Conservation (phyloP, 257 asterid genomes). For the Primulina huaijiensis region DNA sequence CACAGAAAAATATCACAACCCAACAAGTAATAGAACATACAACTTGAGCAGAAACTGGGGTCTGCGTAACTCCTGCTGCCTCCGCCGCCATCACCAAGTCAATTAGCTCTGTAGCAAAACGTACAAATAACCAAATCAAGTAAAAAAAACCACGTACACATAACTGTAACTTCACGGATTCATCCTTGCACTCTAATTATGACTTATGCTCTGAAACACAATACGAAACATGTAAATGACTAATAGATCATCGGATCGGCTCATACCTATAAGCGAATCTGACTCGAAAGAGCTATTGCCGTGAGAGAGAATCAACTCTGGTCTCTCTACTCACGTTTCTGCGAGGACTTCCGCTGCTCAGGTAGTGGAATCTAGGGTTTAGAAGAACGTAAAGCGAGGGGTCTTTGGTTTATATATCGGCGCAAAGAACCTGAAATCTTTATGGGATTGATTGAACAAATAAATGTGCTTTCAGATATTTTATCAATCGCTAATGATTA, state of each 20-base stretch:
- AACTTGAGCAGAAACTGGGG: conserved; percentile 47
- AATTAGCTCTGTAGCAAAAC: conserved; percentile 30
- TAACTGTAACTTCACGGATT: conserved; percentile 12
- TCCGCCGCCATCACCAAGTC: conserved; percentile 46
- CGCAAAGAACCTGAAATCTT: no score
- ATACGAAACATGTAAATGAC: not conserved
- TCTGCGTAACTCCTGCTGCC: conserved; percentile 39
- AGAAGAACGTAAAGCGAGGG: conserved; percentile 30
- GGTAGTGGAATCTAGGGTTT: conserved; percentile 53
- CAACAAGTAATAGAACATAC: conserved; percentile 26
- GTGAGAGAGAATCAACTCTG: conserved; percentile 39
- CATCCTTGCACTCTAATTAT: conserved; percentile 2
- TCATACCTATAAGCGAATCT: conserved; percentile 50
- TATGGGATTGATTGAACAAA: no score
- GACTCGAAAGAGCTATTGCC: conserved; percentile 31
- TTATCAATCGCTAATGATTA: no score
- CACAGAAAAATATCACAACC: not conserved
- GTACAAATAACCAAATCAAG: conserved; percentile 27
- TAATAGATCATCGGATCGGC: conserved; percentile 29
- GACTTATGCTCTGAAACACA: not conserved
- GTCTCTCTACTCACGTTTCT: conserved; percentile 27
- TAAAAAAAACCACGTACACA: conserved; percentile 1
- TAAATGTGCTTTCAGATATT: no score
- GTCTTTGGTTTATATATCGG: not conserved
- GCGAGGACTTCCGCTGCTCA: conserved; percentile 24